Base-by-base conservation (phyloP, 2,329 filamentous ascomycete species). In the Beauveria australis region DNA sequence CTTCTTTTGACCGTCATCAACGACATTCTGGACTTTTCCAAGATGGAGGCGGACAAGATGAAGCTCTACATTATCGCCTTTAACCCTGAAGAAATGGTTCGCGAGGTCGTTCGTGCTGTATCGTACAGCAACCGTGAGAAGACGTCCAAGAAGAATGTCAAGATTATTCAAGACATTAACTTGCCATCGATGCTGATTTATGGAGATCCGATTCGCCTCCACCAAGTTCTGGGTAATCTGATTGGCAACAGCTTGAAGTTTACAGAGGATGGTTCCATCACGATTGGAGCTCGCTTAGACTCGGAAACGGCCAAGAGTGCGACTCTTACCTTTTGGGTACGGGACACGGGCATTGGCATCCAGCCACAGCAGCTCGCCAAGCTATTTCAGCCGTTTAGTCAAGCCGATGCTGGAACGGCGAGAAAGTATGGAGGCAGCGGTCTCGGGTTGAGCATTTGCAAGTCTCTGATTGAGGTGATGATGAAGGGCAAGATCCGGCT, bases 181-280 rank as follows among this genome's bases (percentile, higher is more conserved):
- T 71, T 88, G 44, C 84, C 92, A 16, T 85, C 93, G 1, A 87
- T 97, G 76, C 78, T 88, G 49, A 85, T 86, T 64, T 84, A 83
- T 59, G 85, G 85, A 16, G 85, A 88, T 63, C 85, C 85, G 0
- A 86, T 87, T 61, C 81, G 85, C 37, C 76, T 88, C 22, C 85
- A 88, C 64, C 85, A 88, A 70, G 85, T 88, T 1, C 76, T 88
- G 4, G 89, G 90, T 66, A 97, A 97, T 68, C 81, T 97, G 28
- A 89, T 97, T 48, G 89, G 89, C 64, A 97, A 97, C 76, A 93
- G 89, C 69, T 88, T 96, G 73, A 97, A 97, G 71, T 97, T 97
- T 70, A 97, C 92, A 0, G 89, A 92, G 61, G 83, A 88, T 61
- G 92, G 92, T 0, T 89, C 88, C 0, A 89, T 97, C 62, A 95